Conservation (phyloP, 1,284 basidiomycete species). For the Phylloporus gajari region DNA sequence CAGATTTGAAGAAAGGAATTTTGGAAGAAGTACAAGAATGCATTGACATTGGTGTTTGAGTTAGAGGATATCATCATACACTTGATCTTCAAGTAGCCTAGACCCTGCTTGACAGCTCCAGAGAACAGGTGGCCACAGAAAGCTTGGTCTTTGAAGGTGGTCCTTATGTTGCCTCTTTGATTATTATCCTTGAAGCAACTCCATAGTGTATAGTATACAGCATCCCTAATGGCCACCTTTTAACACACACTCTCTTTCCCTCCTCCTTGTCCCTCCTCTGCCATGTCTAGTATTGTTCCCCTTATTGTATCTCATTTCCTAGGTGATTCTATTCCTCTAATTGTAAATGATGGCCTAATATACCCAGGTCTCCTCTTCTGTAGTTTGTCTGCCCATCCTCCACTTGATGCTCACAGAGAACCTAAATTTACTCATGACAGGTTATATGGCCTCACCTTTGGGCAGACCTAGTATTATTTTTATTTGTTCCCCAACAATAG, state of each 20-base stretch:
- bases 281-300: conserved; percentile 13
- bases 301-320: conserved; percentile 43
- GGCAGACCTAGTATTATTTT: conserved; percentile 48
- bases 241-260: not conserved
- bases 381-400: conserved; percentile 33
- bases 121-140: no score
- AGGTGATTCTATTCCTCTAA: conserved; percentile 25
- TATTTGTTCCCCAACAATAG: conserved; percentile 40
- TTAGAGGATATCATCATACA: no score
- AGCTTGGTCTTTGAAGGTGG: conserved; percentile 8
- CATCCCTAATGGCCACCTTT: conserved; percentile 26
- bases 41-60: no score
- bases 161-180: conserved; percentile 32
- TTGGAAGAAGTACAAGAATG: no score
- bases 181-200: conserved; percentile 45
- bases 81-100: no score
- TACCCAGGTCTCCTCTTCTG: conserved; percentile 42
- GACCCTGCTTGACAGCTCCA: no score
- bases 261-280: not conserved
- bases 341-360: conserved; percentile 11
- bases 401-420: not conserved
- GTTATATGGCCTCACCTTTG: conserved; percentile 44
- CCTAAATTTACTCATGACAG: conserved; percentile 27
- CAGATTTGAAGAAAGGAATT: not conserved
- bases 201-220: conserved; percentile 43